Percentiles rank a stretch among this genome's conserved stretches.
These are phyloP conservation scores for Galeopsis tetrahit DNA, from an alignment of 257 asterid genomes.

Conservation along the genomic window DNA sequence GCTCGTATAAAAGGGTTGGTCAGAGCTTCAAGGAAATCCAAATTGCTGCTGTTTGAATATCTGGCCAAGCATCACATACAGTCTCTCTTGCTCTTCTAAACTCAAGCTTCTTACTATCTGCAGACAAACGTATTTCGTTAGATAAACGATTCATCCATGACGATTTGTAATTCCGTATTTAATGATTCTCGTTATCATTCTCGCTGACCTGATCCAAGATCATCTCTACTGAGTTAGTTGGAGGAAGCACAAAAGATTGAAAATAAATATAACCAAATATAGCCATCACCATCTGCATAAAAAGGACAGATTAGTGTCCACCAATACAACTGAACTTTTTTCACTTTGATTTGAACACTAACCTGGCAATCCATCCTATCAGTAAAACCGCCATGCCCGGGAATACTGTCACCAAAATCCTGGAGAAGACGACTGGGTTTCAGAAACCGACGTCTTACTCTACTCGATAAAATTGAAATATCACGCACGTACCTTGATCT, in stretches of 20 bases:
- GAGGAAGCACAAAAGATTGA: conserved; percentile 59
- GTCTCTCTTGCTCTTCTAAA: conserved; percentile 61
- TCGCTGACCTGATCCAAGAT: conserved; percentile 68
- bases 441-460: background rate
- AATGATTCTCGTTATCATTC: no score
- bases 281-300: conserved; percentile 73
- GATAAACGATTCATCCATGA: no score
- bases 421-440: conserved; percentile 12
- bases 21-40: conserved; percentile 31
- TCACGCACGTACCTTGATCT: conserved; percentile 67
- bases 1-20: conserved; percentile 3
- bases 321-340: background rate
- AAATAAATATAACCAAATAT: conserved; percentile 66
- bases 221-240: conserved; percentile 51
- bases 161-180: no score
- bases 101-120: conserved; percentile 65
- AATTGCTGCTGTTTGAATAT: conserved; percentile 47
- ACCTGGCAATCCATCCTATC: conserved; percentile 86
- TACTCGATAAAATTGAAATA: background rate
- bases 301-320: conserved; percentile 4
- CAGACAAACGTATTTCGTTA: conserved; percentile 22
- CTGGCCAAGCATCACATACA: conserved; percentile 59
- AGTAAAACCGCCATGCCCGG: conserved; percentile 77
- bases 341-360: background rate
- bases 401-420: conserved; percentile 78